phyloP scores from a whole-genome alignment of 768 basidiomycete species.

The Strobilomyces dryophilus region DNA sequence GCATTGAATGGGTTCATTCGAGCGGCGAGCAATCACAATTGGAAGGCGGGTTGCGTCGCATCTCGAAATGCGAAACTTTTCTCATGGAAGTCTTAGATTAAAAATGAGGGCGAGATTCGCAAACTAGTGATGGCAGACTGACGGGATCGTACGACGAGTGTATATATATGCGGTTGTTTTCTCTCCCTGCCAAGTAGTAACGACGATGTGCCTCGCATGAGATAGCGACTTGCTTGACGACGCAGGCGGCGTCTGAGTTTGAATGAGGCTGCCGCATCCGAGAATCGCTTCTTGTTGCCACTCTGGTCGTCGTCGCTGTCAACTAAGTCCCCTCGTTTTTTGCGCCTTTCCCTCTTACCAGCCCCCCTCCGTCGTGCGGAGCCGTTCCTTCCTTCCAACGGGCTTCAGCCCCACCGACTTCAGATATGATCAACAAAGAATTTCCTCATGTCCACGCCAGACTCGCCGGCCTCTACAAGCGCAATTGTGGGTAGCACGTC shows the following conservation, averaged over 20 bases:
- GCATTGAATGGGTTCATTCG: constrained; percentile 61
- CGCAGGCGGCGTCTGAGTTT: constrained; percentile 17
- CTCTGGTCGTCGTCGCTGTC: constrained; percentile 7
- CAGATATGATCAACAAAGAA: constrained; percentile 29
- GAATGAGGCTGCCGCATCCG: constrained; percentile 12
- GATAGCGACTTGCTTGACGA: background rate
- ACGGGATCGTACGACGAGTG: background rate
- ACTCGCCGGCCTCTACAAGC: constrained; percentile 21
- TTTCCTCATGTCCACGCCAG: constrained; percentile 22
- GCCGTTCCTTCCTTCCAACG: constrained; percentile 20
- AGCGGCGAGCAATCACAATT: constrained; percentile 61
- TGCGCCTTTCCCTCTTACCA: constrained; percentile 15
- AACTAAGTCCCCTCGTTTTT: constrained; percentile 11
- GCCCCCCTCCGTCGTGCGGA: constrained; percentile 27
- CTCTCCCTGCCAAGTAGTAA: constrained; percentile 3
- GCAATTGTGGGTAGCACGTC: constrained; percentile 18
- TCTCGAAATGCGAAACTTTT: background rate
- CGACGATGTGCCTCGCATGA: background rate
- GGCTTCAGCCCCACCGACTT: constrained; percentile 3
- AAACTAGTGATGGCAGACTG: constrained; percentile 13
- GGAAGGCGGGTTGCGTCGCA: constrained; percentile 44
- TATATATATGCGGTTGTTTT: background rate
- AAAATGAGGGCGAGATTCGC: constrained; percentile 16
- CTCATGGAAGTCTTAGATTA: constrained; percentile 17
- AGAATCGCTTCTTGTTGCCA: background rate